Evolutionary conservation across 2,329 filamentous ascomycete species (phyloP), one percentile per base, ranked within the genome.

Genomic region (Scytalidium sp.): DNA sequence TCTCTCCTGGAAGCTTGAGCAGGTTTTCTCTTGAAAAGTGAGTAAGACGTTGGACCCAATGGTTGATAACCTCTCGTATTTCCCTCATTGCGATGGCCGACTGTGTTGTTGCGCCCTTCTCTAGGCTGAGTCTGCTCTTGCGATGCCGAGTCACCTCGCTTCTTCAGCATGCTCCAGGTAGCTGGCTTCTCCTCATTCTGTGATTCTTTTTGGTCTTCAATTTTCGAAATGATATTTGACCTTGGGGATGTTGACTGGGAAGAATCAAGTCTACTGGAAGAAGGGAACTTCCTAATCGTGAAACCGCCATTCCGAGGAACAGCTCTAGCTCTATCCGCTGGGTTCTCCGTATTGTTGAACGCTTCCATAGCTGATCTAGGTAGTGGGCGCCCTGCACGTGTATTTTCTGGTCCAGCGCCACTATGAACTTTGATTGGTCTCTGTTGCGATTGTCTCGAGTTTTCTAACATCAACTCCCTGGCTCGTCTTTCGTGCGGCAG

Each of bases 401-500:
- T 60, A 13, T 45, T 42, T 47, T 62, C 48, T n/a, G 62, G 60
- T 13, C 64, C 62, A 17, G 46, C 22, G 8, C 61, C 62, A 25
- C 45, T 43, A 50, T 49, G 45, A 19, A 59, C 51, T 19, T 46
- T 42, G 9, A 59, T 20, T 13, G 40, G n/a, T 41, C 55, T 54
- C 23, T 51, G 29, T 19, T 56, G 49, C 45, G 43, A 29, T 46
- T 49, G 15, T 46, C 42, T 36, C 41, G 13, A n/a, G 49, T 25
- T 45, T 41, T 42, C 17, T 50, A 41, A 23, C 32, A 19, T 23
- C 46, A 22, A 27, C 41, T 50, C 46, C 36, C 36, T 39, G n/a
- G 45, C 51, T 21, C 50, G 49, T 45, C 54, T 49, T 47, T 64
- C 62, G n/a, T 63, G 56, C 41, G 61, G 60, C 22, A 58, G 49